phyloP scores from a whole-genome alignment of 345 rosid genomes.

The Eucalyptus regnans region DNA sequence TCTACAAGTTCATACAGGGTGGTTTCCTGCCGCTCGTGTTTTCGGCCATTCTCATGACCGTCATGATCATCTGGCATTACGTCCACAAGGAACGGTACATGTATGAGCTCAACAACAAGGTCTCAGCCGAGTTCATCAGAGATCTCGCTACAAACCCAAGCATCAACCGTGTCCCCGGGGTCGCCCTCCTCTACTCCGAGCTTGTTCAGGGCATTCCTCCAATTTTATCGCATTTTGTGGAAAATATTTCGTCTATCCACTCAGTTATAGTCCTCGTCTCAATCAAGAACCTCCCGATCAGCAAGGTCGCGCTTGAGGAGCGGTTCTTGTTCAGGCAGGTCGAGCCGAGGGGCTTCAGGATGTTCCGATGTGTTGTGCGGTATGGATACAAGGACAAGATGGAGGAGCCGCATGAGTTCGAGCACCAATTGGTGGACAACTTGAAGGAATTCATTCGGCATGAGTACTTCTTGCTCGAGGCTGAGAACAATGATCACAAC shows the following conservation, averaged over 20 bases:
- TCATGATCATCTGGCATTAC: slow-evolving; percentile 66
- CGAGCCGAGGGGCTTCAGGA: slow-evolving; percentile 39
- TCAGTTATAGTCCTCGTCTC: slow-evolving; percentile 62
- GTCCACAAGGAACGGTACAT: slow-evolving; percentile 31
- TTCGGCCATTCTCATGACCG: slow-evolving; percentile 19
- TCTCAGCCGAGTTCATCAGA: slow-evolving; percentile 23
- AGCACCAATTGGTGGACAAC: slow-evolving; percentile 80
- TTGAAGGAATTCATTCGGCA: slow-evolving; percentile 85
- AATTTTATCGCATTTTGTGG: slow-evolving; percentile 46
- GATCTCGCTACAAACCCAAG: slow-evolving; percentile 19
- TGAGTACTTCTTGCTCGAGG: slow-evolving; percentile 19
- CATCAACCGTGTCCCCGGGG: slow-evolving; percentile 45
- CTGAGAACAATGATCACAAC: slow-evolving; percentile 15
- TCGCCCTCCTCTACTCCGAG: slow-evolving; percentile 62
- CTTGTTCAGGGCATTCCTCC: slow-evolving; percentile 81
- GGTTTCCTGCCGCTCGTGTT: slow-evolving; percentile 49
- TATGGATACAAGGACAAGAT: slow-evolving; percentile 66
- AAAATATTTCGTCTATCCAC: slow-evolving; percentile 48
- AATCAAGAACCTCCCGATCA: slow-evolving; percentile 48
- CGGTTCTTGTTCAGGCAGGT: slow-evolving; percentile 61
- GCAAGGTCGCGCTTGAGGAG: slow-evolving; percentile 31
- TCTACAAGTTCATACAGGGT: slow-evolving; percentile 51
- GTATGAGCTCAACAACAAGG: slow-evolving; percentile 52
- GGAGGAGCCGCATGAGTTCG: slow-evolving; percentile 72
- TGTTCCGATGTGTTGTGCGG: slow-evolving; percentile 71